Conservation (phyloP, 805 yeast genomes). For the Cyberlindnera euphorbiiphila region DNA sequence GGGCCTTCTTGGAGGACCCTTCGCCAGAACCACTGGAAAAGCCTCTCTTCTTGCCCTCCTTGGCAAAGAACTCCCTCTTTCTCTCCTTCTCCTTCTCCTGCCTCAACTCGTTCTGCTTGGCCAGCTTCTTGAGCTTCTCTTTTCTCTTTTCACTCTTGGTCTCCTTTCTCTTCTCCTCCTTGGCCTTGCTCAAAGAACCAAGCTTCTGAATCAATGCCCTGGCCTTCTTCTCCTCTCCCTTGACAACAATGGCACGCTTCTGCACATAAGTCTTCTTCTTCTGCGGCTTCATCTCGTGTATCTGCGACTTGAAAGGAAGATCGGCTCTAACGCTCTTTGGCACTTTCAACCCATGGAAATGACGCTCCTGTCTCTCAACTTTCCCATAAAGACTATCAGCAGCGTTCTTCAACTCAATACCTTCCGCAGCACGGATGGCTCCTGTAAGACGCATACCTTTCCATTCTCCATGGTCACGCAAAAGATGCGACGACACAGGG, state of each 20-base stretch:
- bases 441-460: conserved; percentile 96
- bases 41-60: conserved; percentile 62
- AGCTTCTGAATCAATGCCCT: conserved; percentile 85
- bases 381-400: conserved; percentile 55
- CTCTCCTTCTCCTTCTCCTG: conserved; percentile 75
- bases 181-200: conserved; percentile 78
- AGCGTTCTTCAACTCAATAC: conserved; percentile 57
- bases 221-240: conserved; percentile 91
- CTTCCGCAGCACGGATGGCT: conserved; percentile 75
- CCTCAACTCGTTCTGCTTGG: conserved; percentile 67
- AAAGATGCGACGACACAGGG: conserved; percentile 88
- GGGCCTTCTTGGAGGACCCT: conserved; percentile 29
- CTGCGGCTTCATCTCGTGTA: conserved; percentile 84
- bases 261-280: conserved; percentile 74
- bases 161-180: conserved; percentile 69
- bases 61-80: conserved; percentile 81
- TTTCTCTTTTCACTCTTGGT: conserved; percentile 75
- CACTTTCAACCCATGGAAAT: conserved; percentile 82
- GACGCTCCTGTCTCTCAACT: conserved; percentile 79
- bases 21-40: conserved; percentile 29
- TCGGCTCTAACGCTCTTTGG: conserved; percentile 74
- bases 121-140: conserved; percentile 69
- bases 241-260: conserved; percentile 91
- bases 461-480: conserved; percentile 82
- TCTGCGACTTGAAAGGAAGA: conserved; percentile 90